Evolutionary conservation across 805 yeast genomes (phyloP), one percentile per base, ranked within the genome.

Genomic region (Saccharomycopsis javanensis): DNA sequence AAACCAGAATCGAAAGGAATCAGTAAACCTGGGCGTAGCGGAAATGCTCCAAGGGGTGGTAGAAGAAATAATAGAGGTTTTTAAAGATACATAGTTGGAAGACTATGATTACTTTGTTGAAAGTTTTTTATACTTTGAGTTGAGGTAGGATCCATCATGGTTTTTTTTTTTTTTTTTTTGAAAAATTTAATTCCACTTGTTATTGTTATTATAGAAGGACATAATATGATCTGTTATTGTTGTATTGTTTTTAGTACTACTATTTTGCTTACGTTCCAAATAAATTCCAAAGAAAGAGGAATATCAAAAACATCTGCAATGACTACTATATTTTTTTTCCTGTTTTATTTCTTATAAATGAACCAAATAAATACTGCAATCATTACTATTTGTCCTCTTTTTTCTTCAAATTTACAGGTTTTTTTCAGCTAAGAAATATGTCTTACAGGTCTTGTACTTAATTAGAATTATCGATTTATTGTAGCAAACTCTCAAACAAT

Each of bases 11-110:
- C 34, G 5, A 50, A 54, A 33, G 57, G 60, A 30, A 55, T 15
- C 11, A 37, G 51, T 25, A 38, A 37, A n/a, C 34, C 38, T 28
- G 27, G 31, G 16, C 45, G 57, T n/a, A 50, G 51, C 16, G 48
- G 11, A 18, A 42, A 23, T 42, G 48, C 48, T 5, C 48, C 48
- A 20, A 38, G 46, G 30, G 54, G 60, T 13, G 60, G 60, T 8
- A 46, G 58, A 45, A 51, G 61, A 28, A 53, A 53, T 27, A 33
- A 37, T 8, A 55, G 61, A 48, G 53, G 56, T 27, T 52, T 38
- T 25, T 46, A 23, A 33, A 20, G 35, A 15, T 31, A 31, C 11
- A 31, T 10, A 42, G 23, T 35, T 35, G 6, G 5, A 42, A 23
- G 3, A 5, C 28, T 4, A 42, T n/a, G n/a, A n/a, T n/a, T n/a